Evolutionary conservation across 352 stramenopile genomes (phyloP), one percentile per base, ranked within the genome.

Genomic region (Phytophthora idaei): DNA sequence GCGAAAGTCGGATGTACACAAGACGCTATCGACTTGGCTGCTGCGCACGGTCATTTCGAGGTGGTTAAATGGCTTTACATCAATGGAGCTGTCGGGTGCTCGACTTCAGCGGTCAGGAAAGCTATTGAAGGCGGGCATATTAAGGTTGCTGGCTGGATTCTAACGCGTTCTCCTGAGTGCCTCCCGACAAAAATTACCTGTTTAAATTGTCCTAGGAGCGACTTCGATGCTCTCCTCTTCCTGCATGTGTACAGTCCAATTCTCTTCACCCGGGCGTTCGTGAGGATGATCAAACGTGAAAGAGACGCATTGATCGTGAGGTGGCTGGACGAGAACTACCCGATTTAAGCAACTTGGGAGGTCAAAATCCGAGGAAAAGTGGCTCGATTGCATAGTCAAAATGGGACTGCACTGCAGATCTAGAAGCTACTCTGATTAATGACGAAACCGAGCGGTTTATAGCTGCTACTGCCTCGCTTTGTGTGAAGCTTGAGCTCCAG

Each of bases 291-390:
- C 29, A 34, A 34, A 34, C 29, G 29, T 34, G 29, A 34, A 34
- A 34, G 29, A 34, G 29, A 34, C 4, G 4, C 29, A 7, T 34
- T 34, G 29, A 34, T 34, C 29, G 29, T 34, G 7, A 34, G 7
- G 4, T 34, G 29, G 29, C 29, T 34, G 7, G 36, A 42, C 36
- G 36, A 41, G 12, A 41, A 10, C 9, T 41, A 41, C 10, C 12
- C 12, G 36, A 12, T 15, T 42, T 42, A 42, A 21, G 21, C 21
- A 21, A 21, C 21, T 21, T 21, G 21, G 21, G 55, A 68, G 2
- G 41, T 61, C 4, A 68, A 70, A 15, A 47, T 78, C 25, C 49
- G 60, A 1, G 53, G 46, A 17, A 69, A 78, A 57, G 58, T 76
- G 34, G 37, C 14, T 2, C 58, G 56, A 14, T 57, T 76, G 37